A percentile compares a stretch with the other conserved stretches of the same genome.
Conservation (phyloP, 169 alveolate species). For the Eimeria acervulina region DNA sequence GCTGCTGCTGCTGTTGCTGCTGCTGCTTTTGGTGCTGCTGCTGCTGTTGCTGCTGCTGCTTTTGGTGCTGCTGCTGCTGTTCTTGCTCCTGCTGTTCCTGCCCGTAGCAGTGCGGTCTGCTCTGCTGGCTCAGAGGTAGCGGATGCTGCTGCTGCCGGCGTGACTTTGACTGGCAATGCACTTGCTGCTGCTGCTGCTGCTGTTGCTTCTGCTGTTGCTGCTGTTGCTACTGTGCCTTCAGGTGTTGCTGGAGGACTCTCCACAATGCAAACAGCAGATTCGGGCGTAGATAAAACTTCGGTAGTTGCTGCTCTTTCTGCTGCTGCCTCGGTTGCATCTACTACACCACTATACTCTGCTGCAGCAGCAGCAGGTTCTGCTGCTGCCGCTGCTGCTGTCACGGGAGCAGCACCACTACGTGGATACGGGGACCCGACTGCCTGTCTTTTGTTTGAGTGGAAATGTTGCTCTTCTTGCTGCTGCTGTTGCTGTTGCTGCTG, state of each 20-base stretch:
- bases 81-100: background rate
- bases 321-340: background rate
- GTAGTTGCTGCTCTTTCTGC: background rate
- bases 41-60: background rate
- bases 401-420: background rate
- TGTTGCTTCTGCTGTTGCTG: conserved; percentile 1
- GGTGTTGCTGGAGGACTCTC: background rate
- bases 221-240: background rate
- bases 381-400: background rate
- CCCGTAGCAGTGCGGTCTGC: background rate
- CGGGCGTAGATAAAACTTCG: background rate
- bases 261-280: background rate
- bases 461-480: background rate
- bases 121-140: background rate
- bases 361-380: background rate
- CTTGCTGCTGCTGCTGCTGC: background rate
- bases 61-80: background rate
- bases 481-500: background rate
- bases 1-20: background rate
- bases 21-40: background rate
- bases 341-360: background rate
- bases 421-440: background rate
- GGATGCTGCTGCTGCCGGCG: conserved; percentile 10
- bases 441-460: background rate
- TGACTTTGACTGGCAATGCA: background rate